Evolutionary conservation across 768 basidiomycete genomes (phyloP).

Genomic region (Epithele typhae): DNA sequence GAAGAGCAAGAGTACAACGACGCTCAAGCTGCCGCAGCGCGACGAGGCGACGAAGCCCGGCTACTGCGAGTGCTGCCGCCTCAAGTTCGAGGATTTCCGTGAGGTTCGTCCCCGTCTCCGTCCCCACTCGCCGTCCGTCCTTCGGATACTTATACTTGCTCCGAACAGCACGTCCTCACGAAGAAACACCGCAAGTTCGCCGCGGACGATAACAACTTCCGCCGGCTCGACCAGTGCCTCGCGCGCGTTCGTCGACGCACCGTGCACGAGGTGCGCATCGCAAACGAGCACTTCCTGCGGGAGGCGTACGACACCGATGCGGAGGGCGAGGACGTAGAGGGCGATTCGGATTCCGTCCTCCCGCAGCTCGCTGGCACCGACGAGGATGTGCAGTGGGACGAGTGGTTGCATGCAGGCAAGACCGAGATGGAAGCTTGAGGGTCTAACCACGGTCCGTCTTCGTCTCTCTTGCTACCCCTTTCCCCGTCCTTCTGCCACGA

Average conservation of each 20-base stretch:
- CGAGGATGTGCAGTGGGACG: conserved; percentile 23
- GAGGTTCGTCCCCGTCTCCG: conserved; percentile 46
- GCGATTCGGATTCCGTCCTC: conserved; percentile 11
- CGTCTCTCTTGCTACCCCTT: no score
- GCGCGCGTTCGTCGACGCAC: conserved; percentile 51
- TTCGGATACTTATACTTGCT: not conserved
- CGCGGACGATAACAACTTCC: conserved; percentile 68
- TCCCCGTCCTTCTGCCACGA: no score
- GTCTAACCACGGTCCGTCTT: no score
- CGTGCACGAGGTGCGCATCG: conserved; percentile 27
- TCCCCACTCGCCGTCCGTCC: not conserved
- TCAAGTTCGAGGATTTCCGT: conserved; percentile 86
- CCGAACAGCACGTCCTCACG: conserved; percentile 61
- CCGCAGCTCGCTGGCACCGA: conserved; percentile 6
- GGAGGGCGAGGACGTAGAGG: not conserved
- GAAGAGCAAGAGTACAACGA: conserved; percentile 81
- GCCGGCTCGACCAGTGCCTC: conserved; percentile 72
- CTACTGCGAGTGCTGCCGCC: conserved; percentile 95
- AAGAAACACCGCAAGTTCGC: conserved; percentile 84
- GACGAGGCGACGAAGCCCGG: conserved; percentile 90
- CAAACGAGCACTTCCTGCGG: conserved; percentile 10
- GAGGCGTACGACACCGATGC: not conserved
- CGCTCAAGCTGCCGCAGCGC: conserved; percentile 66
- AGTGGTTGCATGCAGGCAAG: conserved; percentile 20
- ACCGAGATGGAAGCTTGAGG: conserved; percentile 3